Base-by-base conservation (phyloP, 1,284 basidiomycete species). In the Flammula alnicola region DNA sequence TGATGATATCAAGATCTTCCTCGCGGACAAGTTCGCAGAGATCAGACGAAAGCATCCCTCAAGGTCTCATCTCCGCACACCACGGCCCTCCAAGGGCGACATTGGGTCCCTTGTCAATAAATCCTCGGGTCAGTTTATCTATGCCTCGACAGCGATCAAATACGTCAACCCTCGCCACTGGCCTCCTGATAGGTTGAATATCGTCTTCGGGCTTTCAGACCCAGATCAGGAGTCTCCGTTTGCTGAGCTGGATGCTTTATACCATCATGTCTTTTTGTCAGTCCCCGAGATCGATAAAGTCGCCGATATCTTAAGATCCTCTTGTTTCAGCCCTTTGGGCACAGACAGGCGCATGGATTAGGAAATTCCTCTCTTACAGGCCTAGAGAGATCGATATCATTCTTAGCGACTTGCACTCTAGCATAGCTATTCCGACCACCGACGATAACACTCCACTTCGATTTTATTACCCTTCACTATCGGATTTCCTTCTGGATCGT, bases 381-480 rank as follows among this genome's bases (percentile, higher is more conserved):
- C 35, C 39, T 1, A 47, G 54, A 7, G 54, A 56, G 7, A 33
- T 52, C 1, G 42, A 49, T n/a, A 37, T 52, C 5, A 36, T 47
- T 7, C 17, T 56, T n/a, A 42, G 39, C 26, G 54, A 56, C 16
- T 23, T 56, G 3, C 47, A 52, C 23, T 56, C 54, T 0, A 41
- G 51, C 29, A 44, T 55, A 25, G 33, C 35, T 33, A 44, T 56
- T 4, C 47, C 54, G 20, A 11, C 46, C 5, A 27, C 41, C 9
- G 40, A 46, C 5, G 43, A 49, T n/a, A 38, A 38, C 2, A 22
- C 29, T 3, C 32, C 41, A 19, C 27, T 57, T 10, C 47, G 47
- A 9, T 43, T 57, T 11, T 46, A 30, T 29, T 53, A 57, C 25
- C 52, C 56, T 3, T 57, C 56, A 5, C 32, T 57, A n/a, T 29